These are phyloP conservation scores for Venturia carpophila DNA, from an alignment of 2,329 filamentous ascomycete genomes.

Conservation along the genomic window DNA sequence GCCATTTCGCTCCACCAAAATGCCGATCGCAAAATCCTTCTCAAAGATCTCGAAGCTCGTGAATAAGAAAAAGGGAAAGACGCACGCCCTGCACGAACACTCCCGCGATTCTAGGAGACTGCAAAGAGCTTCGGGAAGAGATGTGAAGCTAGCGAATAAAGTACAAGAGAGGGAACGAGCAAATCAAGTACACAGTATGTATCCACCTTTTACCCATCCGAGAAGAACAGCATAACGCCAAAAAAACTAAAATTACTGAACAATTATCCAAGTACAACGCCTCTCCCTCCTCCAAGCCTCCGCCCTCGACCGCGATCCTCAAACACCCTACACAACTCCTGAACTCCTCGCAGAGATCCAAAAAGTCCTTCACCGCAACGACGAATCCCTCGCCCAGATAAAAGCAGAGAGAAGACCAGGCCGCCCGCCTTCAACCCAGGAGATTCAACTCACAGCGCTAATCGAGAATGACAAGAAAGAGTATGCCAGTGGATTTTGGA, in stretches of 20 bases:
- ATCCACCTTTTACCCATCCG: background rate
- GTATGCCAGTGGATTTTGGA: constrained; percentile 74
- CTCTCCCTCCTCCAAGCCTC: constrained; percentile 25
- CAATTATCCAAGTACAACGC: constrained; percentile 40
- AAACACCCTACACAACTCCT: background rate
- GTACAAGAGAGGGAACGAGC: constrained; percentile 61
- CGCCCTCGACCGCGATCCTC: background rate
- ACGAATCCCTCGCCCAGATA: constrained; percentile 59
- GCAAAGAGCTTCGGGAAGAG: constrained; percentile 69
- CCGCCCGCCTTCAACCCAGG: constrained; percentile 66
- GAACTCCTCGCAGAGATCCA: constrained; percentile 38
- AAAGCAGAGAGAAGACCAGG: constrained; percentile 68
- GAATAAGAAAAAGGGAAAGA: constrained; percentile 71
- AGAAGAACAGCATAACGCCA: constrained; percentile 26
- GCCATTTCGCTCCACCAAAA: constrained; percentile 35
- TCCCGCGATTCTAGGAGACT: constrained; percentile 79
- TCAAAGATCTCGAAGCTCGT: constrained; percentile 85
- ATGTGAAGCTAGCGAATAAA: constrained; percentile 72
- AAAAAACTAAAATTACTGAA: constrained; percentile 23
- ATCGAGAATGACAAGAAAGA: constrained; percentile 68
- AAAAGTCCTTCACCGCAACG: constrained; percentile 50
- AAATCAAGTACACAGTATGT: constrained; percentile 64
- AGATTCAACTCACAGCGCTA: constrained; percentile 68
- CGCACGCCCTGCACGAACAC: constrained; percentile 74
- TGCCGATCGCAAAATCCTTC: constrained; percentile 61